Evolutionary conservation across 345 rosid species (phyloP), one percentile per base, ranked within the genome.

Genomic region (Chamaenerion angustifolium): DNA sequence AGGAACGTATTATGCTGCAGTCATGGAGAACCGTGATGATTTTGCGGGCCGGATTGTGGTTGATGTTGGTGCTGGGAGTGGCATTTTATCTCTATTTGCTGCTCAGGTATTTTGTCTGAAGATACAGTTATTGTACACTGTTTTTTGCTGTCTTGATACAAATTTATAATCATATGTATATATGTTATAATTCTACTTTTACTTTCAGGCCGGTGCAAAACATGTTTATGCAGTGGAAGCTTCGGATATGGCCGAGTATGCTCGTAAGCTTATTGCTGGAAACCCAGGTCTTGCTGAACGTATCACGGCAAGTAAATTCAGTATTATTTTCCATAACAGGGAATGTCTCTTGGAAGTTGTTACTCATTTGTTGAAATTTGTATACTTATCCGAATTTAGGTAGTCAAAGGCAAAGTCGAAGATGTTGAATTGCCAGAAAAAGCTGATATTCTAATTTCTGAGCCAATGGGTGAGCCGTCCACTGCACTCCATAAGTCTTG

Each of bases 1-100:
- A 92, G 98, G 98, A 60, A 83, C 96, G 58, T 92, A 92, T 68
- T 87, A 83, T 76, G 95, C 96, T 64, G 95, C 98, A 40, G 89
- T 92, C 49, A 84, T 92, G 53, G 98, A 87, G 73, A 92, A 92
- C 65, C 93, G 88, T 51, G 77, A 57, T 25, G 98, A 92, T 74
- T 87, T 92, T 77, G 63, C 66, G 31, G 98, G 81, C 63, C 87
- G 88, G 50, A 82, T 92, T 52, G 96, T 92, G 54, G 85, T 92
- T 54, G 98, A 92, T 71, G 98, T 92, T 11, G 98, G 98, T 71
- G 96, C 98, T 75, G 98, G 98, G 41, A 92, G 98, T 65, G 98
- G 98, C 46, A 92, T 92, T 63, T 74, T 92, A 63, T 92, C 98
- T 21, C 65, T 92, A 69, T 92, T 92, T 75, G 98, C 98, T 59